Base-by-base conservation (phyloP, 2,329 filamentous ascomycete genomes). In the Diaporthe destruens region DNA sequence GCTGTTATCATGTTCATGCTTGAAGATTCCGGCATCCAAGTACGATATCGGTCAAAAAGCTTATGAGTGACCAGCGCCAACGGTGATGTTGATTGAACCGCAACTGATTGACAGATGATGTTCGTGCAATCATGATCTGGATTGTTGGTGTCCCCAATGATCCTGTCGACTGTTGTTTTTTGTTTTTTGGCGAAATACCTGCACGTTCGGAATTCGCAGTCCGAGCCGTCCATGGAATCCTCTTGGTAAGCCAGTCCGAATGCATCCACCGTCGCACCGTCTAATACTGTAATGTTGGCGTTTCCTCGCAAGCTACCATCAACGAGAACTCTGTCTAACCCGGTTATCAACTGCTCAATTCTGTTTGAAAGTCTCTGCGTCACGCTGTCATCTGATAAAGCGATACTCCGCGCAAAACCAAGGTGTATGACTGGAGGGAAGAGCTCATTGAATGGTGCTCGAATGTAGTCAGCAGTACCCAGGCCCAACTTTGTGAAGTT, bases 51-150 rank as follows among this genome's bases (percentile, higher is more conserved):
- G 25, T 47, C 25, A 2, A 63, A 63, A 0, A 63, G 9, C 18
- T 63, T 49, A 1, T 49, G 3, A 0, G 57, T 47, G n/a, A 63
- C 42, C 2, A 63, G 1, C 18, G 57, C 39, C 20, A 63, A 63
- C 7, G 57, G 57, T 1, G 57, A 3, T 5, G 57, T 63, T 9
- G 57, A 16, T 47, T 63, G 57, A 16, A 29, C 1, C 5, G 57
- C 25, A 18, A 63, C 39, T n/a, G 57, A 63, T 20, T 32, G 39
- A n/a, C 57, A 63, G 32, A 63, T 8, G 3, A 61, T 47, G 57
- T 47, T 42, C 0, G 2, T 1, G 4, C 57, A 61, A 0, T 44
- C 23, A 20, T 20, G 7, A 3, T 47, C 0, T 47, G 18, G 18
- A n/a, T 47, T 47, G 2, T 39, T 2, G 11, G 36, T 6, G 16